Evolutionary conservation across 106 monocot genomes (phyloP).

Genomic region (Dendrobium huoshanense): DNA sequence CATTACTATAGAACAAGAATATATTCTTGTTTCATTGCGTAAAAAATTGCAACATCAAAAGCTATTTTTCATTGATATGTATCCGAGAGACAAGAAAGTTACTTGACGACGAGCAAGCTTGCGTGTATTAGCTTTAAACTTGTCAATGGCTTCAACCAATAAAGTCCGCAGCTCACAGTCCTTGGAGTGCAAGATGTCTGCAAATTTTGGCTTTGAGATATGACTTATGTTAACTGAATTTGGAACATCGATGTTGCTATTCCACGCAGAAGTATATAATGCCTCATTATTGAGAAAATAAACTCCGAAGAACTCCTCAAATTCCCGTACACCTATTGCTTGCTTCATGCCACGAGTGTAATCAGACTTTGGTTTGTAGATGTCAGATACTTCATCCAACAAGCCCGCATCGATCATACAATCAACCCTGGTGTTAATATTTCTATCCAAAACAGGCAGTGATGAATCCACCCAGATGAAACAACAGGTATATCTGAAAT

Average conservation of each 20-base stretch:
- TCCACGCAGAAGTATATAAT: slow-evolving; percentile 4
- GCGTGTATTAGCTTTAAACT: slow-evolving; percentile 76
- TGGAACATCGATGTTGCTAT: background rate
- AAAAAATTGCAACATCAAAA: background rate
- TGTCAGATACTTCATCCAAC: slow-evolving; percentile 59
- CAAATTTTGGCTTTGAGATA: background rate
- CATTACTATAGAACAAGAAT: background rate
- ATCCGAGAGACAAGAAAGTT: background rate
- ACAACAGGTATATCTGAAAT: slow-evolving; percentile 79
- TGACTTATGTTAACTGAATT: background rate
- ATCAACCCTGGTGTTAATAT: slow-evolving; percentile 80
- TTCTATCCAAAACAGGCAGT: slow-evolving; percentile 62
- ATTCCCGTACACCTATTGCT: slow-evolving; percentile 92
- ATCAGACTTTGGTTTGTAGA: slow-evolving; percentile 63
- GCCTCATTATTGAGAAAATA: slow-evolving; percentile 13
- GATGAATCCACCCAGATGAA: slow-evolving; percentile 85
- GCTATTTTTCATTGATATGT: background rate
- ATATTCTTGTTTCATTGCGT: background rate
- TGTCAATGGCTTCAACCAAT: slow-evolving; percentile 53
- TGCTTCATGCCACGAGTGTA: slow-evolving; percentile 84
- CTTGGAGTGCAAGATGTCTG: slow-evolving; percentile 13
- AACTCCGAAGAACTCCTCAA: slow-evolving; percentile 59
- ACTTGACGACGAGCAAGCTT: slow-evolving; percentile 80
- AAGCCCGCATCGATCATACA: slow-evolving; percentile 71
- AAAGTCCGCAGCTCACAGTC: slow-evolving; percentile 30